Evolutionary conservation across 345 rosid genomes (phyloP).

Genomic region (Excoecaria cochinchinensis): DNA sequence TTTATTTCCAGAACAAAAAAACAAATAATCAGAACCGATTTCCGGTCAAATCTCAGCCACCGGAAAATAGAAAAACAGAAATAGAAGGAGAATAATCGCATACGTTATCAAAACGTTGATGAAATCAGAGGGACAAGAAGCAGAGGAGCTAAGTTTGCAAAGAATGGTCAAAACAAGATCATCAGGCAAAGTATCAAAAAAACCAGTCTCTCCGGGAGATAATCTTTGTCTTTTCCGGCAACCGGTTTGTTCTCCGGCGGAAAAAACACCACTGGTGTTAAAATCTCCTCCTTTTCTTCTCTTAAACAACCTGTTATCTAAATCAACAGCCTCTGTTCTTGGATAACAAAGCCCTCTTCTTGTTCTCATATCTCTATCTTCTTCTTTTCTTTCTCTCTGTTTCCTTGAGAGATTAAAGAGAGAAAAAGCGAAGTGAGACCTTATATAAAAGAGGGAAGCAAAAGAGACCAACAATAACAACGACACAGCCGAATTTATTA

Average conservation of each 20-base stretch:
- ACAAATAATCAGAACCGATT: neutral
- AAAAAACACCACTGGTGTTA: neutral
- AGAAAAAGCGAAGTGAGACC: conserved; percentile 30
- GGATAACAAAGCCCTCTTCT: conserved; percentile 55
- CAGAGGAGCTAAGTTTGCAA: conserved; percentile 55
- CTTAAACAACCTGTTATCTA: conserved; percentile 13
- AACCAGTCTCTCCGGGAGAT: conserved; percentile 30
- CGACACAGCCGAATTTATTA: conserved; percentile 31
- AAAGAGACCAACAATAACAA: conserved; percentile 19
- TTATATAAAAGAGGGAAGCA: conserved; percentile 31
- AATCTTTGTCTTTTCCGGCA: conserved; percentile 41
- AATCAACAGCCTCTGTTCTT: conserved; percentile 18
- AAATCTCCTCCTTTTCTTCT: conserved; percentile 6
- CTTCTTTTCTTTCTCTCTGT: conserved; percentile 8
- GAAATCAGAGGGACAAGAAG: conserved; percentile 71
- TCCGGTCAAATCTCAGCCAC: conserved; percentile 8
- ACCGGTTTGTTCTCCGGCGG: conserved; percentile 28
- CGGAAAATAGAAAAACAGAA: neutral
- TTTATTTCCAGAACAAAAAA: neutral
- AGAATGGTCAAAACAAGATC: conserved; percentile 74
- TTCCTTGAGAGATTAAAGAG: conserved; percentile 25
- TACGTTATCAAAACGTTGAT: conserved; percentile 69
- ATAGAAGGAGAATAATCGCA: conserved; percentile 5
- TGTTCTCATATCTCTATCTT: conserved; percentile 46
- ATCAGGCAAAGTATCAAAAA: conserved; percentile 69